phyloP scores from a whole-genome alignment of 495 filamentous ascomycete genomes.

The Sporormia fimetaria region DNA sequence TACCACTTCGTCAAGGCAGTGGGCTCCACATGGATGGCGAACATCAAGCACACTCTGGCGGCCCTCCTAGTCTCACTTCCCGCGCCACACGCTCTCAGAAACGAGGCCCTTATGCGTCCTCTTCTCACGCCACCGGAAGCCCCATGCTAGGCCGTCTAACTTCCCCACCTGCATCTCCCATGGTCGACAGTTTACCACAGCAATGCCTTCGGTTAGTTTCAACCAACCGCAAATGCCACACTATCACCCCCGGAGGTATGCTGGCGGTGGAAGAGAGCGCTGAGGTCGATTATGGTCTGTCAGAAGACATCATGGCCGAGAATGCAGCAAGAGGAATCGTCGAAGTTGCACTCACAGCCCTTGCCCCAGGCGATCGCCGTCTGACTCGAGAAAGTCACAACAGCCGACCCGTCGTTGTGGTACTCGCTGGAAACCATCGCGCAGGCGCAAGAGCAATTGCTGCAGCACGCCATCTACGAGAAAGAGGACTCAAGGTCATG shows the following conservation, averaged over 20 bases:
- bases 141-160: slow-evolving; percentile 14
- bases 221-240: slow-evolving; percentile 62
- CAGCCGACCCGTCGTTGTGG: slow-evolving; percentile 54
- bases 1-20: slow-evolving; percentile 26
- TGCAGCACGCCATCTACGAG: slow-evolving; percentile 74
- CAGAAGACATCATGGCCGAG: slow-evolving; percentile 81
- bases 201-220: slow-evolving; percentile 40
- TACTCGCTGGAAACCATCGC: slow-evolving; percentile 81
- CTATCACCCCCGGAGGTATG: slow-evolving; percentile 74
- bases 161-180: slow-evolving; percentile 19
- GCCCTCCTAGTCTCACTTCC: slow-evolving; percentile 7
- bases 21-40: slow-evolving; percentile 20
- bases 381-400: slow-evolving; percentile 34
- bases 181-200: slow-evolving; percentile 1
- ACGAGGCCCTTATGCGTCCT: slow-evolving; percentile 19
- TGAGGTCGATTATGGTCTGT: slow-evolving; percentile 68
- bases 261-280: slow-evolving; percentile 83
- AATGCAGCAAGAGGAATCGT: slow-evolving; percentile 83
- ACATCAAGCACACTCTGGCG: slow-evolving; percentile 13
- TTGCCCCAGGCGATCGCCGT: slow-evolving; percentile 32
- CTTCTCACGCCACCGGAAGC: slow-evolving; percentile 21
- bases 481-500: slow-evolving; percentile 64
- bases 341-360: slow-evolving; percentile 57
- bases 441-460: slow-evolving; percentile 74
- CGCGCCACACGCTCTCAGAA: slow-evolving; percentile 13